Evolutionary conservation across 2,329 filamentous ascomycete species (phyloP), one percentile per base, ranked within the genome.

Genomic region (Penicillium sp.): DNA sequence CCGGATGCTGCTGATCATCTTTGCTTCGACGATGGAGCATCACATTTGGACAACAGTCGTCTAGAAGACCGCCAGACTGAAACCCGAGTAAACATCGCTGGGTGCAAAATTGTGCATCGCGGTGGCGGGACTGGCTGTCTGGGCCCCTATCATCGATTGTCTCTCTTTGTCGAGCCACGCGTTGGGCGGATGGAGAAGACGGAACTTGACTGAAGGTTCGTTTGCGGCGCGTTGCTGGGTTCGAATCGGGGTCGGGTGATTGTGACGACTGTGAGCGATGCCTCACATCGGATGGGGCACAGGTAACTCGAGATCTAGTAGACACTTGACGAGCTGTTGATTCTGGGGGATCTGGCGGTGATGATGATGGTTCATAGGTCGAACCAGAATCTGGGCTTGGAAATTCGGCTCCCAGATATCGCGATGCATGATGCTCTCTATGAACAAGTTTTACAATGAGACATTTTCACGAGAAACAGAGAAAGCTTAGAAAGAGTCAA

Each of bases 21-120:
- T 12, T 3, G 3, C 50, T 38, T 13, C 18, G 28, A 9, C 36
- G 48, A 41, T 62, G 57, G 13, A 52, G 41, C 4, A 31, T 33
- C 2, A 60, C 47, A 50, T 66, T 66, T 16, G 62, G 64, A 39
- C 60, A 66, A 14, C 9, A 19, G 19, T 38, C 30, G 40, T 66
- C 62, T 25, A 65, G 42, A n/a, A 12, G 3, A 18, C 47, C 54
- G 4, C 55, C 49, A 29, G 42, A 29, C 40, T 60, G 53, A 12
- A 67, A 48, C 5, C 63, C 63, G 3, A 64, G 41, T 10, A 67
- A 49, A 39, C 61, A 66, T 16, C 41, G 25, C 34, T 66, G 58
- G 9, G 61, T 64, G 46, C 62, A 67, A 34, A 40, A 40, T 29
- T 40, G 9, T n/a, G 25, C 14, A 40, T 40, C 10, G 22, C 11